Conservation (phyloP, 495 filamentous ascomycete species). For the Tuber magnatum region DNA sequence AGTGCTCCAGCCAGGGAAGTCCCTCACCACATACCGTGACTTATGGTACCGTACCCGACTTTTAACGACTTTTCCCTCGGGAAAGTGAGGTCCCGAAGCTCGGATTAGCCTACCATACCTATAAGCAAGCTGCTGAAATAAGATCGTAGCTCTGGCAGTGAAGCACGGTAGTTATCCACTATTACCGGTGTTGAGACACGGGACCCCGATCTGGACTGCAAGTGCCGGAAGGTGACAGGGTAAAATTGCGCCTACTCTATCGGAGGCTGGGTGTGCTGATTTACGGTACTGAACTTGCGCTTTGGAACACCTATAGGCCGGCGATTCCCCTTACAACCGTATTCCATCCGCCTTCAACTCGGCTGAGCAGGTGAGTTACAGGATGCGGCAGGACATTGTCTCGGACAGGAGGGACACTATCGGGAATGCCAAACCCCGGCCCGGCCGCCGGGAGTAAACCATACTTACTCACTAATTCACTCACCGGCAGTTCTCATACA, state of each 20-base stretch:
- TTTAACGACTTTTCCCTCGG: neutral
- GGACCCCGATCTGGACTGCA: neutral
- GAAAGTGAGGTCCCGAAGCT: neutral
- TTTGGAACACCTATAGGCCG: neutral
- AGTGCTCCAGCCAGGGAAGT: neutral
- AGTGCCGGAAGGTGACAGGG: neutral
- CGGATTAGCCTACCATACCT: neutral
- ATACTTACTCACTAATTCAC: neutral
- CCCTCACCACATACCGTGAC: neutral
- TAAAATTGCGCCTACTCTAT: neutral
- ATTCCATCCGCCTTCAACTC: too few species aligned
- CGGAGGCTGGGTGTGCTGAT: neutral
- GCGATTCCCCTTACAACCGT: neutral
- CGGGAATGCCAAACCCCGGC: neutral
- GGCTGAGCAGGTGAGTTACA: neutral
- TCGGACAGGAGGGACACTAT: neutral
- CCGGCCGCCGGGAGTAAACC: neutral
- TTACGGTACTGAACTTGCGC: neutral
- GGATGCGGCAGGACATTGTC: neutral
- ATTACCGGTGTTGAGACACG: neutral
- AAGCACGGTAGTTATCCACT: too few species aligned
- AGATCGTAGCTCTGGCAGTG: neutral
- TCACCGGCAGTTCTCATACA: neutral
- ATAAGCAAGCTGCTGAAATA: neutral
- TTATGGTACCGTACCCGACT: neutral